Percentiles rank a stretch among this genome's conserved stretches.
phyloP scores from a whole-genome alignment of 2,329 filamentous ascomycete species.

The Microdochium paspali region DNA sequence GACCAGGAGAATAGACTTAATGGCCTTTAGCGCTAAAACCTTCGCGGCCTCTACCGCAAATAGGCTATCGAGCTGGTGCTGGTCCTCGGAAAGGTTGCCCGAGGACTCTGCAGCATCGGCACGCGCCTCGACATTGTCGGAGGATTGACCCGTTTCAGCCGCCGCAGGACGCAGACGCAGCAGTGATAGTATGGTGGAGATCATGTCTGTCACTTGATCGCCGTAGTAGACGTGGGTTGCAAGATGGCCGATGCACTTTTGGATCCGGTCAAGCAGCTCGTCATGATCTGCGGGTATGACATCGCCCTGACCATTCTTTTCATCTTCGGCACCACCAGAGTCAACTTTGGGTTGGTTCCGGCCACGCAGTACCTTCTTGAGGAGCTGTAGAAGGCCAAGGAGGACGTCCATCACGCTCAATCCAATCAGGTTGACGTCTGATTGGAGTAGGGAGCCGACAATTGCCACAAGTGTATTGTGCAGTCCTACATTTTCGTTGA shows the following conservation, averaged over 20 bases:
- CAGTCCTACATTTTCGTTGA: conserved; percentile 61
- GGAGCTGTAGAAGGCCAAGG: conserved; percentile 74
- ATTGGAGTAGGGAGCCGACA: conserved; percentile 74
- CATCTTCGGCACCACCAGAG: conserved; percentile 13
- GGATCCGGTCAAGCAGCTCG: conserved; percentile 60
- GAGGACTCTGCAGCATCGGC: conserved; percentile 21
- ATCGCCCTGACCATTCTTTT: conserved; percentile 24
- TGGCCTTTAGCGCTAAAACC: conserved; percentile 60
- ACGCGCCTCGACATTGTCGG: conserved; percentile 33
- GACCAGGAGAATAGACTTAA: conserved; percentile 74
- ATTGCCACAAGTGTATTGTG: conserved; percentile 70
- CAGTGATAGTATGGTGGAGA: conserved; percentile 67
- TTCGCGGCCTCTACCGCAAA: conserved; percentile 47
- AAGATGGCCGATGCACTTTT: conserved; percentile 79
- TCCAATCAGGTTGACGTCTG: conserved; percentile 87
- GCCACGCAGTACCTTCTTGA: conserved; percentile 56
- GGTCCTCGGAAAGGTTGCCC: conserved; percentile 31
- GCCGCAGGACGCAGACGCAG: conserved; percentile 56
- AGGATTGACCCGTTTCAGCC: conserved; percentile 29
- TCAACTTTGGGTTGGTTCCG: background rate
- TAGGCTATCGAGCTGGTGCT: conserved; percentile 37
- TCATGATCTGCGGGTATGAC: conserved; percentile 41
- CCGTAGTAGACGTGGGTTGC: conserved; percentile 95
- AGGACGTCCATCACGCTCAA: conserved; percentile 94
- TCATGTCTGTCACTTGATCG: conserved; percentile 93